phyloP scores from a whole-genome alignment of 2,329 filamentous ascomycete species.

The Pseudocercospora eumusae region DNA sequence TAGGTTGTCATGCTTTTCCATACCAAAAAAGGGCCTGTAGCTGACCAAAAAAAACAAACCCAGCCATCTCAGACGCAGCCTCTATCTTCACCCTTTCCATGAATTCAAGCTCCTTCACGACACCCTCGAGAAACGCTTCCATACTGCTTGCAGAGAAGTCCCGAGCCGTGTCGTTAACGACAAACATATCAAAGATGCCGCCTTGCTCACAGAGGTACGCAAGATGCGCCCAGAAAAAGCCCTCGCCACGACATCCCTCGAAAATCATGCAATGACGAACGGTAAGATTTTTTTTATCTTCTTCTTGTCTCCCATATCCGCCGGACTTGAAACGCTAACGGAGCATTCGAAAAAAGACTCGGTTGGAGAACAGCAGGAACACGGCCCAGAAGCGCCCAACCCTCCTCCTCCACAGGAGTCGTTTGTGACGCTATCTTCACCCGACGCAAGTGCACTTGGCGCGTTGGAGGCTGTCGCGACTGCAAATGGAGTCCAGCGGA shows the following conservation, averaged over 20 bases:
- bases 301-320: too few species aligned
- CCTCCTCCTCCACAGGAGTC: not conserved
- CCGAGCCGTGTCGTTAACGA: not conserved
- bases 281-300: not conserved
- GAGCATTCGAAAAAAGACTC: not conserved
- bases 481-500: not conserved
- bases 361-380: too few species aligned
- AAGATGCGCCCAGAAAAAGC: not conserved
- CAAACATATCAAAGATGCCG: not conserved
- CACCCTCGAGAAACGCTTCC: too few species aligned
- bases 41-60: not conserved
- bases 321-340: not conserved
- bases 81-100: not conserved
- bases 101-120: too few species aligned
- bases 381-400: not conserved
- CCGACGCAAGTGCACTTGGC: not conserved
- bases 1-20: not conserved
- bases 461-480: not conserved
- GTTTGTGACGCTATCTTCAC: not conserved
- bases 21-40: not conserved
- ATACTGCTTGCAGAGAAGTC: not conserved
- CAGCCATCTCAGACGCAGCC: not conserved
- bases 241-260: not conserved
- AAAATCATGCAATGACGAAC: not conserved
- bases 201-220: not conserved